These are phyloP conservation scores for Amanita muscaria DNA, from an alignment of 768 basidiomycete species.

Conservation along the genomic window DNA sequence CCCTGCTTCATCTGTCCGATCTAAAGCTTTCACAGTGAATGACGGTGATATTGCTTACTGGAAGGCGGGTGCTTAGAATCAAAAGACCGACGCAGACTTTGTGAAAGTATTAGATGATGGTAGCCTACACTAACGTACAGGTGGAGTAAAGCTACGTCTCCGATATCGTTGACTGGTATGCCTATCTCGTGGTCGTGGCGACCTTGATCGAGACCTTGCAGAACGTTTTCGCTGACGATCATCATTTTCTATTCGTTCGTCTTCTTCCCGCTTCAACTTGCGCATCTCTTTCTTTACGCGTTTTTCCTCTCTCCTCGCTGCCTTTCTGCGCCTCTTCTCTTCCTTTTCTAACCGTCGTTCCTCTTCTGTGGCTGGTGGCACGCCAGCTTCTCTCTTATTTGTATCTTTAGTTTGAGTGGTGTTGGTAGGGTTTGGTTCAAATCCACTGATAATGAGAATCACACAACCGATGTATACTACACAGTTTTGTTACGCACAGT, in stretches of 20 bases:
- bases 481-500: constrained; percentile 38
- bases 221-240: constrained; percentile 21
- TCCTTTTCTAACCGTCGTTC: constrained; percentile 21
- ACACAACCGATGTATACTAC: background rate
- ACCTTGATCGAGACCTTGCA: constrained; percentile 22
- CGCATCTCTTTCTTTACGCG: constrained; percentile 45
- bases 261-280: constrained; percentile 24
- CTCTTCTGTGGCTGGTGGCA: constrained; percentile 16
- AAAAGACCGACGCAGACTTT: background rate
- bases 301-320: constrained; percentile 52
- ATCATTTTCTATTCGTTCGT: constrained; percentile 12
- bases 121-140: too few species aligned
- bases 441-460: constrained; percentile 47
- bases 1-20: constrained; percentile 5
- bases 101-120: background rate
- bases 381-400: constrained; percentile 10
- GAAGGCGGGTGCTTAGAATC: constrained; percentile 57
- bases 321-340: constrained; percentile 43
- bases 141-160: constrained; percentile 17
- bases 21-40: constrained; percentile 41
- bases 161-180: constrained; percentile 15
- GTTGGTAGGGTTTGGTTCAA: constrained; percentile 47
- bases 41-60: constrained; percentile 92
- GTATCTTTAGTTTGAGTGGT: constrained; percentile 10
- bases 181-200: constrained; percentile 15